A percentile compares a stretch with the other conserved stretches of the same genome.
Evolutionary conservation across 768 basidiomycete genomes (phyloP).

Genomic region (Phaeolepiota aurea): DNA sequence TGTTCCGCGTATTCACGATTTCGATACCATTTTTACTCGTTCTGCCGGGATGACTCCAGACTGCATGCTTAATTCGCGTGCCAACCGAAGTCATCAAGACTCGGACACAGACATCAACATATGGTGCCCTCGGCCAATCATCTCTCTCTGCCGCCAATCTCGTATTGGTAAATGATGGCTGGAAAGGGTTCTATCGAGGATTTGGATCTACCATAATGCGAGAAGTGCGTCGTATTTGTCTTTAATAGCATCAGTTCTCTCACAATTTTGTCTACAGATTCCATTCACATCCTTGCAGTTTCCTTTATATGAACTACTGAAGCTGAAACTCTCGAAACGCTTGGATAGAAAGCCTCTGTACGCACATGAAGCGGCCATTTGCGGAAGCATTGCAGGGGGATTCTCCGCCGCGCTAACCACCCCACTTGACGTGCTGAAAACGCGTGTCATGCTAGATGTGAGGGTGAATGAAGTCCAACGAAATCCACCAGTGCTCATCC

Average conservation of each 20-base stretch:
- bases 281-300: constrained; percentile 96
- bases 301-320: constrained; percentile 88
- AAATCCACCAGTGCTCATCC: too few relatives aligned
- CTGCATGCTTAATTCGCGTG: constrained; percentile 88
- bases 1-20: constrained; percentile 11
- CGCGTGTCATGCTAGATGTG: constrained; percentile 91
- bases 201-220: constrained; percentile 71
- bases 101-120: constrained; percentile 78
- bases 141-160: constrained; percentile 53
- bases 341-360: constrained; percentile 49
- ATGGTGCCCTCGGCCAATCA: constrained; percentile 45
- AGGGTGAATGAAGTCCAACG: constrained; percentile 58
- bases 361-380: constrained; percentile 74
- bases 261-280: constrained; percentile 44
- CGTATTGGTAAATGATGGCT: constrained; percentile 53
- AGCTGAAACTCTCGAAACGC: constrained; percentile 49
- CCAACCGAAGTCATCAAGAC: constrained; percentile 97
- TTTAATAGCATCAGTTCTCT: constrained; percentile 18
- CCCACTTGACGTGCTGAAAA: constrained; percentile 94
- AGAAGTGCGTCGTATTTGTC: constrained; percentile 24
- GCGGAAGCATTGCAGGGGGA: constrained; percentile 88
- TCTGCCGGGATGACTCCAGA: constrained; percentile 30
- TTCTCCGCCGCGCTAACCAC: constrained; percentile 87
- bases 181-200: constrained; percentile 81
- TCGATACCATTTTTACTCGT: constrained; percentile 9